Evolutionary conservation across 2,329 filamentous ascomycete species (phyloP).

Genomic region (Calycina herbarum): DNA sequence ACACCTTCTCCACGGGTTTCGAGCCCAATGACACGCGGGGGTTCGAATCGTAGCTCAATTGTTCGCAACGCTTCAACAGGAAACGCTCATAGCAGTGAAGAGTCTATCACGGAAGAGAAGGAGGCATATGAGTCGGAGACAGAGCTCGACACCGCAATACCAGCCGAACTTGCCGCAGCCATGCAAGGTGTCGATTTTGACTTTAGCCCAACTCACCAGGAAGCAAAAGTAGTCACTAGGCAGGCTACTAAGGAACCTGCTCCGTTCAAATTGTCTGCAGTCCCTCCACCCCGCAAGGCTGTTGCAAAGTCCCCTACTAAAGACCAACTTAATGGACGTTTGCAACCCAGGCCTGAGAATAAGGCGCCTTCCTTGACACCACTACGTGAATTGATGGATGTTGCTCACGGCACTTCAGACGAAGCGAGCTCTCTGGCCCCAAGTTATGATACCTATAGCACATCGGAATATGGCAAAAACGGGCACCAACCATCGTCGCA

Average conservation of each 20-base stretch:
- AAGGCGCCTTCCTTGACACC: conserved; percentile 37
- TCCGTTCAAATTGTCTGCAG: conserved; percentile 30
- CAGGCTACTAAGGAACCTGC: conserved; percentile 16
- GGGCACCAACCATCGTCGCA: conserved; percentile 19
- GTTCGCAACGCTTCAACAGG: conserved; percentile 25
- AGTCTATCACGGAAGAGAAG: conserved; percentile 36
- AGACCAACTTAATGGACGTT: conserved; percentile 11
- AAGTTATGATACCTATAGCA: conserved; percentile 23
- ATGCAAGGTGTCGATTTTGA: conserved; percentile 32
- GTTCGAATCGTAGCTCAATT: conserved; percentile 28
- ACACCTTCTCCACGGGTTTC: conserved; percentile 26
- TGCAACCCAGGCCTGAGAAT: conserved; percentile 18
- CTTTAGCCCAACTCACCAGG: conserved; percentile 20
- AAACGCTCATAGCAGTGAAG: conserved; percentile 23
- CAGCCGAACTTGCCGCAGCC: conserved; percentile 29
- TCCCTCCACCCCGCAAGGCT: conserved; percentile 29
- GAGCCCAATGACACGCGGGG: conserved; percentile 30
- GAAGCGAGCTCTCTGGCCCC: conserved; percentile 32
- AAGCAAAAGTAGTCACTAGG: conserved; percentile 8
- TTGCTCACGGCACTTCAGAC: conserved; percentile 34
- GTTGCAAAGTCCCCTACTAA: conserved; percentile 10
- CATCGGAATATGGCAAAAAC: conserved; percentile 16
- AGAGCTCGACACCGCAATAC: conserved; percentile 24
- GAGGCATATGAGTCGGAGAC: conserved; percentile 19
- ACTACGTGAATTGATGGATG: conserved; percentile 38